phyloP scores from a whole-genome alignment of 768 basidiomycete species.

The Tremella yokohamensis region DNA sequence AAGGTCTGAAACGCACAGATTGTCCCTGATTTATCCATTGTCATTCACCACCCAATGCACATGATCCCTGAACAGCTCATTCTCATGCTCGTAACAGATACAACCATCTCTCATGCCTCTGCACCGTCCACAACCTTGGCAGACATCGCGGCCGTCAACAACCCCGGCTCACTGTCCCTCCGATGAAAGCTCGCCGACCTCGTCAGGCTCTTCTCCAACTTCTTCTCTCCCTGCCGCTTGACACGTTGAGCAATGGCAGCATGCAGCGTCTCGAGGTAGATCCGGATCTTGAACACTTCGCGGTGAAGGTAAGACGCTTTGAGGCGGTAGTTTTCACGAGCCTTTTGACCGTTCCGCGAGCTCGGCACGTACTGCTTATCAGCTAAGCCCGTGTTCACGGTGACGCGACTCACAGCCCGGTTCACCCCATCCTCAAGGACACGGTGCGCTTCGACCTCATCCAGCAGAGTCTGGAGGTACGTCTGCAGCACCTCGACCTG shows the following conservation, averaged over 20 bases:
- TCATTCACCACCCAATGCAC: too few relatives aligned
- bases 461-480: slow-evolving; percentile 70
- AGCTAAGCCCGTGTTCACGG: neutral
- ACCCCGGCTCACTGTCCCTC: too few relatives aligned
- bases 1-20: too few relatives aligned
- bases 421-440: slow-evolving; percentile 78
- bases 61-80: too few relatives aligned
- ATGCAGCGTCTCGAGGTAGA: slow-evolving; percentile 86
- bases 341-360: slow-evolving; percentile 68
- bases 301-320: slow-evolving; percentile 82
- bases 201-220: slow-evolving; percentile 56
- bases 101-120: too few relatives aligned
- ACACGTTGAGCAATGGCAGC: slow-evolving; percentile 76
- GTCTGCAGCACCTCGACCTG: slow-evolving; percentile 85
- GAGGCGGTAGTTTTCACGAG: slow-evolving; percentile 86
- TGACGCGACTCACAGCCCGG: slow-evolving; percentile 65
- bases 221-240: slow-evolving; percentile 87
- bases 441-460: slow-evolving; percentile 77
- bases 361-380: slow-evolving; percentile 70
- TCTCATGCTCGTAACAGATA: too few relatives aligned
- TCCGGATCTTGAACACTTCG: slow-evolving; percentile 93
- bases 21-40: too few relatives aligned
- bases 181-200: neutral
- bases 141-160: too few relatives aligned
- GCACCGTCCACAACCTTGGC: too few relatives aligned